Evolutionary conservation across 2,329 filamentous ascomycete species (phyloP), one percentile per base, ranked within the genome.

Genomic region (Penicillium rolfsii): DNA sequence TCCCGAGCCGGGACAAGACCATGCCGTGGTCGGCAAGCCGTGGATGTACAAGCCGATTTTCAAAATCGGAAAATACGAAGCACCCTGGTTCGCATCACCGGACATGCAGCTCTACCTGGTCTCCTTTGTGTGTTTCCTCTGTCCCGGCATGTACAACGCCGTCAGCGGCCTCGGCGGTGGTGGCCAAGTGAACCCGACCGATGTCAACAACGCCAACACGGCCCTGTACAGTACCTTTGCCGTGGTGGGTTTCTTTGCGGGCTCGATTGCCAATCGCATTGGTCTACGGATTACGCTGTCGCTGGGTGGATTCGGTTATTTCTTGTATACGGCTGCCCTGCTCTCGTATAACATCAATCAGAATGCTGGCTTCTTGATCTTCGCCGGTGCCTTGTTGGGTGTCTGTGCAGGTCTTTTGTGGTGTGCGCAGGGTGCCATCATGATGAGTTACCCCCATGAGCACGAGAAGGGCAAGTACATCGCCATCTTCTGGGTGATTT

Each of bases 401-500:
- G 68, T 81, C 28, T 83, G 80, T 61, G 82, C 80, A 24, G 80
- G 79, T 63, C 72, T 82, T 55, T 67, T 84, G 43, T 84, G 82
- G 82, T 80, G 78, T 58, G 81, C 81, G 1, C 81, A 84, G 65
- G 81, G 81, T 49, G 78, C 81, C 1, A 77, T 83, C 52, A 83
- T 83, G 80, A 94, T 96, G 87, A 88, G 90, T 43, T 97, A 97
- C 75, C 93, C 93, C 1, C 82, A 85, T 22, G 93, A 97, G 78
- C 77, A 86, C 36, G 85, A 87, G 65, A 97, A 97, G 82, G 93
- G 93, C 48, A 88, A 89, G 61, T 97, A 93, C 76, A 96, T 97
- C 75, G 90, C 90, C 62, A 88, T 87, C 81, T 97, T 97, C 80
- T 97, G 93, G 93, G 88, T 93, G 75, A 96, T 97, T 71, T 97